Evolutionary conservation across 1,284 basidiomycete genomes (phyloP).

Genomic region (Wallemia ichthyophaga): DNA sequence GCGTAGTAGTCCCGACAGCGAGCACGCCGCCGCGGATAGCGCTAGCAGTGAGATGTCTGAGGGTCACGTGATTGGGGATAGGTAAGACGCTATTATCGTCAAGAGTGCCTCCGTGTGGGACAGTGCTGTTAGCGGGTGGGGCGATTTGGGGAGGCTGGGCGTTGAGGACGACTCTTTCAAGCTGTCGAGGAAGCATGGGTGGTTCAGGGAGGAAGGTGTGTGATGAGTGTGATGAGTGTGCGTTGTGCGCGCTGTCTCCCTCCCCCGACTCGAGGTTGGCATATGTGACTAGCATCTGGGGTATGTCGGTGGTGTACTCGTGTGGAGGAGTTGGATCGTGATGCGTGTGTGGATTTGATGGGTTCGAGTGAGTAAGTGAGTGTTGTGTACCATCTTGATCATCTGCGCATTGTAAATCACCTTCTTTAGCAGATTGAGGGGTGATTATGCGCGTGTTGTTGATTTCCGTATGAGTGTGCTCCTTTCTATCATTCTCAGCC

Average conservation of each 20-base stretch:
- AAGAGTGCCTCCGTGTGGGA: slow-evolving; percentile 18
- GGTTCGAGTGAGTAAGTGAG: no score
- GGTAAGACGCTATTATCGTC: slow-evolving; percentile 82
- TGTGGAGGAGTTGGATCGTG: neutral
- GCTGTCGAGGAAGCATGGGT: slow-evolving; percentile 56
- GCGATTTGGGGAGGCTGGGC: slow-evolving; percentile 13
- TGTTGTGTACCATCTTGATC: no score
- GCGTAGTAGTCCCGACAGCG: slow-evolving; percentile 70
- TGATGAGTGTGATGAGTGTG: slow-evolving; percentile 24
- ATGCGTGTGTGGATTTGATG: no score
- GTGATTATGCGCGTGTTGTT: neutral
- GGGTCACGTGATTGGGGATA: slow-evolving; percentile 74
- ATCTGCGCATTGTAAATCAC: no score
- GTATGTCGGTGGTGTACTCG: neutral
- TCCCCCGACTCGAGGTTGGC: slow-evolving; percentile 16
- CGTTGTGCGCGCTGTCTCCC: no score
- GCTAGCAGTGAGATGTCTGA: slow-evolving; percentile 85
- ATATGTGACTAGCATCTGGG: neutral
- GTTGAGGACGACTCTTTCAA: slow-evolving; percentile 83
- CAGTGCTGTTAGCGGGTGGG: slow-evolving; percentile 12
- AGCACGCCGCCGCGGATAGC: slow-evolving; percentile 81
- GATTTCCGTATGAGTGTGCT: neutral
- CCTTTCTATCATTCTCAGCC: slow-evolving; percentile 7
- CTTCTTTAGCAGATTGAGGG: neutral
- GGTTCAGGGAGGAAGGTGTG: slow-evolving; percentile 31